Evolutionary conservation across 129 eudicot species (phyloP).

Genomic region (Silybum marianum): DNA sequence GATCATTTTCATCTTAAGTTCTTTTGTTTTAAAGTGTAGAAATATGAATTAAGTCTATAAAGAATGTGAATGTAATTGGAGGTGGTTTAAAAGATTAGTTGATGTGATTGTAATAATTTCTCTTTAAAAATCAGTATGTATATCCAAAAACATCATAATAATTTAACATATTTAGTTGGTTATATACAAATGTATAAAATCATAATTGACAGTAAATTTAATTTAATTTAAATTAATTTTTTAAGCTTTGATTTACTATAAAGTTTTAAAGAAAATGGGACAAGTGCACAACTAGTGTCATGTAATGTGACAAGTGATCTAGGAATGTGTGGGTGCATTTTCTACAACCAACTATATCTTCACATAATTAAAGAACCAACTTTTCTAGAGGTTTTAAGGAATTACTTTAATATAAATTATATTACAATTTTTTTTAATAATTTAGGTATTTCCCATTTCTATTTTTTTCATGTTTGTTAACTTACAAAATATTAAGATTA

Average conservation of each 20-base stretch:
- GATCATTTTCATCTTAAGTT: too few relatives aligned
- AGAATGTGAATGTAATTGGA: not conserved
- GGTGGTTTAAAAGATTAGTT: not conserved
- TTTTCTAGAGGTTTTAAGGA: not conserved
- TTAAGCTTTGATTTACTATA: not conserved
- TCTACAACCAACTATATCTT: not conserved
- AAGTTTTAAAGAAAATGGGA: not conserved
- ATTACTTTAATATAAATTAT: not conserved
- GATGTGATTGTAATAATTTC: too few relatives aligned
- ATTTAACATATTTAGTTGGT: not conserved
- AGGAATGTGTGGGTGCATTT: not conserved
- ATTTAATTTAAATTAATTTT: too few relatives aligned
- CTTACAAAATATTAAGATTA: too few relatives aligned
- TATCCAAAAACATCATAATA: too few relatives aligned
- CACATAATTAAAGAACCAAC: conserved; percentile 1
- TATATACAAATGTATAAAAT: too few relatives aligned
- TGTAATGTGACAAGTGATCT: not conserved
- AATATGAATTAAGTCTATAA: too few relatives aligned
- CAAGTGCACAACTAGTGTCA: not conserved
- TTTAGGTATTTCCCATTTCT: too few relatives aligned
- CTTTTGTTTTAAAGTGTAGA: not conserved
- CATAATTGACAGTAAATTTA: not conserved
- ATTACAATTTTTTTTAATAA: too few relatives aligned
- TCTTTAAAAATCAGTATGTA: too few relatives aligned
- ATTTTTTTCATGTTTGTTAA: not conserved